Conservation (phyloP, 768 basidiomycete species). For the Calocera viscosa region DNA sequence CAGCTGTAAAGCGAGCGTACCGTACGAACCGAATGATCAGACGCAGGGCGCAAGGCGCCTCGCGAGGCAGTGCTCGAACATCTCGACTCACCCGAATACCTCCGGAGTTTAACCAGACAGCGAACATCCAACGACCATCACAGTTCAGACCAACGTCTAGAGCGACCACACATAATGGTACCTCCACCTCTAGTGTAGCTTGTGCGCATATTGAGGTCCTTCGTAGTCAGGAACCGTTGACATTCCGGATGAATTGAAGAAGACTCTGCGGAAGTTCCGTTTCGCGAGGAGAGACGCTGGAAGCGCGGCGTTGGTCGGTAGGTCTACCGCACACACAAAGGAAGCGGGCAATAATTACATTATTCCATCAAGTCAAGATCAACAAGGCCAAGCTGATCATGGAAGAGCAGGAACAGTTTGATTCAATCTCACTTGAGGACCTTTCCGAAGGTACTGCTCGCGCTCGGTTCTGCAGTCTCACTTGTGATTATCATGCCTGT, state of each 20-base stretch:
- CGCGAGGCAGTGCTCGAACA: too few relatives aligned
- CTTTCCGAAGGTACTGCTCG: constrained; percentile 61
- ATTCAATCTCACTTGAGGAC: constrained; percentile 64
- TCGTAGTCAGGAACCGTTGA: constrained; percentile 64
- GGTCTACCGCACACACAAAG: not conserved
- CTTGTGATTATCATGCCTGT: not conserved
- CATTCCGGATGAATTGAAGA: constrained; percentile 66
- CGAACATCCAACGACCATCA: too few relatives aligned
- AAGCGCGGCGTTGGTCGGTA: constrained; percentile 54
- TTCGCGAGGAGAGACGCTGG: constrained; percentile 52
- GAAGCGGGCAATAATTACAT: not conserved
- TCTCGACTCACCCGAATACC: too few relatives aligned
- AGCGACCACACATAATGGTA: not conserved
- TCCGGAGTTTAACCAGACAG: too few relatives aligned
- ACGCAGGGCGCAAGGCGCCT: too few relatives aligned
- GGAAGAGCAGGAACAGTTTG: constrained; percentile 72
- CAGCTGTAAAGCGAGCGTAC: too few relatives aligned
- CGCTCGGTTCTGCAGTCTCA: constrained; percentile 7
- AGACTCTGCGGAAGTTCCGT: constrained; percentile 71
- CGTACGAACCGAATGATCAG: too few relatives aligned
- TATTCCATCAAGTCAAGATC: constrained; percentile 55
- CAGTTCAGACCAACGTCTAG: not conserved
- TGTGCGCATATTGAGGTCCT: not conserved
- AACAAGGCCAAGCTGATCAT: constrained; percentile 69
- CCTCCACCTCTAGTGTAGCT: not conserved